Evolutionary conservation across 2,329 filamentous ascomycete genomes (phyloP), one percentile per base, ranked within the genome.

Genomic region (Colletotrichum trifolii): DNA sequence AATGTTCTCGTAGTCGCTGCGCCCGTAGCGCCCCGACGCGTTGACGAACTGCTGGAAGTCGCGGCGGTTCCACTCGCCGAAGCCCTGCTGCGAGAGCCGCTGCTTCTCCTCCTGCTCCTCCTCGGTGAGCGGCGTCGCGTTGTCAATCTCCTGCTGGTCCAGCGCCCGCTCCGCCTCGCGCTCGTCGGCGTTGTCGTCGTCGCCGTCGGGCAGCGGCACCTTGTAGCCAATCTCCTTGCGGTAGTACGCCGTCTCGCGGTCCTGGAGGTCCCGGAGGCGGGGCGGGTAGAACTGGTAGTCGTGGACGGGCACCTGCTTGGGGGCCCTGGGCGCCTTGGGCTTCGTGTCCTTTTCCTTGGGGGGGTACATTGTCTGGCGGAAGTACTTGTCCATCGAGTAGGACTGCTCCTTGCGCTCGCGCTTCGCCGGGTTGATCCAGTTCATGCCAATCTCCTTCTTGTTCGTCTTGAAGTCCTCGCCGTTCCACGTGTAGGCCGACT

Each of bases 21-120:
- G 92, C 2, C 96, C 96, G 73, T 94, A 96, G 75, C 95, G 96
- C 65, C 93, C 95, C 39, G 93, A 97, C 17, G 93, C 94, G 73
- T 98, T 97, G 79, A 99, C 86, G 76, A 99, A 99, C 71, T 98
- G 96, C 75, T 98, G 95, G 81, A 98, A 99, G 77, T 99, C 96
- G 71, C 96, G 90, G 72, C 94, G 91, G 80, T 97, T 98, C 96
- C 96, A 99, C 39, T 96, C 90, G 2, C 89, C 90, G 72, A 99
- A 99, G 8, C 96, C 96, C 75, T 96, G 87, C 58, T 89, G 85
- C 1, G 93, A 92, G 60, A 99, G 85, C 39, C 84, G 83, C 67
- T 93, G 88, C 79, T 99, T 99, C 78, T 96, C 91, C 40, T 90
- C 90, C 70, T 91, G 89, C 77, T 99, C 96, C 67, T 93, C 92